Evolutionary conservation across 768 basidiomycete genomes (phyloP), one percentile per base, ranked within the genome.

Genomic region (Pleurotus citrinopileatus): DNA sequence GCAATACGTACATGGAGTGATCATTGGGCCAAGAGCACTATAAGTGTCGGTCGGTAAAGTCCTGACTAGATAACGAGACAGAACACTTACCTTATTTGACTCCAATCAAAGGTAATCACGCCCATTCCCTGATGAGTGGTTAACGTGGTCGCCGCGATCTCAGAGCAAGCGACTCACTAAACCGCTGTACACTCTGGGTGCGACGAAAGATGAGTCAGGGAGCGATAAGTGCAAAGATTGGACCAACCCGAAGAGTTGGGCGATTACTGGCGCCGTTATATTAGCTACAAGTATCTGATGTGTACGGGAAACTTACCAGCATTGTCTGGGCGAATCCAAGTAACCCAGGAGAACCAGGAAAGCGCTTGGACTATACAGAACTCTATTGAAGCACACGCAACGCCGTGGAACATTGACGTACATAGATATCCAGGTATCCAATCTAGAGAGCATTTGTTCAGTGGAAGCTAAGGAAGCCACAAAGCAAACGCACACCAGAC

Each of bases 301-400:
- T 23, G 15, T 7, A 12, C n/a, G 4, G 2, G n/a, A n/a, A 29
- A 66, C 74, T 64, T 60, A 79, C 79, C 74, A 1, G 77, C 68
- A 50, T 76, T 65, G 4, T 78, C 59, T 15, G 78, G 78, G 57
- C 70, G 69, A 59, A 80, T 80, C 78, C 78, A 79, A 22, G 73
- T 78, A 2, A 81, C 80, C 80, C 80, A 82, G 1, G 79, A 80
- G 62, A 82, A 84, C 60, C 76, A 82, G 17, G 71, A 81, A 20
- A 79, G 75, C 26, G 71, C 82, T 65, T 73, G 76, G 64, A 71
- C 68, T 75, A 46, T 55, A 34, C 50, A 44, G 20, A 53, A 7
- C 28, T 40, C 54, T 55, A 50, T 23, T 23, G 27, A 10, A 45
- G 10, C 5, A 15, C 19, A 13, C 13, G n/a, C 47, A 34, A 12